A percentile compares a stretch with the other conserved stretches of the same genome.
These are phyloP conservation scores for Rhodotorula sp. DNA, from an alignment of 1,284 basidiomycete species.

Conservation along the genomic window DNA sequence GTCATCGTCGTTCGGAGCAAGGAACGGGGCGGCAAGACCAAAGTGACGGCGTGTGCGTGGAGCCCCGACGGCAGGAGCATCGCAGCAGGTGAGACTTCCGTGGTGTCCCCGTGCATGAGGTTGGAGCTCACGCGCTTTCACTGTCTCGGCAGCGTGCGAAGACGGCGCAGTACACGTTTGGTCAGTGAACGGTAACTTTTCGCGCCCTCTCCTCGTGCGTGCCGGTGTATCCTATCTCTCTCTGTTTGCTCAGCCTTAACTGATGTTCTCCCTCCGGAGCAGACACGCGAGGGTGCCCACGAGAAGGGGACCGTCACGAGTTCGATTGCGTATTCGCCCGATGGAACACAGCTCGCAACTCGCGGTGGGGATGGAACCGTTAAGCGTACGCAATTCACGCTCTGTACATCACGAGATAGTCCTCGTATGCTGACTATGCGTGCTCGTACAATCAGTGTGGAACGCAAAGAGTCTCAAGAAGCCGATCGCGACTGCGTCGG, in stretches of 20 bases:
- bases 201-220: conserved; percentile 64
- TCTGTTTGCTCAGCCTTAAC: too few species aligned
- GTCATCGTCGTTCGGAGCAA: conserved; percentile 96
- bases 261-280: too few species aligned
- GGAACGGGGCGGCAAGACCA: conserved; percentile 89
- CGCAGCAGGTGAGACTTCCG: conserved; percentile 48
- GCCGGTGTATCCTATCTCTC: background rate
- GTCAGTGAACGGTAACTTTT: conserved; percentile 87
- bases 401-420: background rate
- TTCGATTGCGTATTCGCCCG: conserved; percentile 76
- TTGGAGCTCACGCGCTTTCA: conserved; percentile 45
- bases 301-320: conserved; percentile 76
- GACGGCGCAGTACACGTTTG: conserved; percentile 93
- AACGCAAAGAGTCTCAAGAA: conserved; percentile 84
- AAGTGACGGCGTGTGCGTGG: conserved; percentile 70
- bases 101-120: too few species aligned
- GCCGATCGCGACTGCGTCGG: conserved; percentile 65
- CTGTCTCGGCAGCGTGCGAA: conserved; percentile 61
- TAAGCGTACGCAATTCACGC: conserved; percentile 64
- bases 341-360: conserved; percentile 75
- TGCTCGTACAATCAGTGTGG: conserved; percentile 66
- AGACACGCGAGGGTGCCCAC: conserved; percentile 74
- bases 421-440: conserved; percentile 11
- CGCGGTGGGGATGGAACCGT: conserved; percentile 91
- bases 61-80: conserved; percentile 83